A percentile compares a stretch with the other conserved stretches of the same genome.
phyloP scores from a whole-genome alignment of 2,329 filamentous ascomycete species.

The Monilinia fructicola region DNA sequence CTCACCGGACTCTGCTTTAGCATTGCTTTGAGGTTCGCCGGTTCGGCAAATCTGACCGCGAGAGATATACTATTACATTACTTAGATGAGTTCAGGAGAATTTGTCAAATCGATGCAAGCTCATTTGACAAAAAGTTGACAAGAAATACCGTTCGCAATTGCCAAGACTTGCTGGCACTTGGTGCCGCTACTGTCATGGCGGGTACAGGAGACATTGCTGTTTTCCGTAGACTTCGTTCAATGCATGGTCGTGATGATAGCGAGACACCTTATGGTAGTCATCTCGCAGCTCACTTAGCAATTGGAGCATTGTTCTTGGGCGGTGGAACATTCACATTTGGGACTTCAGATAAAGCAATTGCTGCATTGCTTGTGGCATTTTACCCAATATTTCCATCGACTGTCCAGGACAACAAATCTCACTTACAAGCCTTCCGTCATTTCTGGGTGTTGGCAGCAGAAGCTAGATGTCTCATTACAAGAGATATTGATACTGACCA shows the following conservation, averaged over 20 bases:
- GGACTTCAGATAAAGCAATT: slow-evolving; percentile 82
- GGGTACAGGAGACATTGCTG: slow-evolving; percentile 82
- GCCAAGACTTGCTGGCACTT: slow-evolving; percentile 82
- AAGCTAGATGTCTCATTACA: slow-evolving; percentile 82
- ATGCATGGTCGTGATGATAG: slow-evolving; percentile 84
- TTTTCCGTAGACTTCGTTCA: slow-evolving; percentile 81
- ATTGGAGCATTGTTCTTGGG: slow-evolving; percentile 89
- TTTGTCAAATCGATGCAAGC: slow-evolving; percentile 58
- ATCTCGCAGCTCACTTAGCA: slow-evolving; percentile 88
- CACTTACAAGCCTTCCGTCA: slow-evolving; percentile 96
- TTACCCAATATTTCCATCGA: slow-evolving; percentile 87
- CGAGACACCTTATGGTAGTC: slow-evolving; percentile 87
- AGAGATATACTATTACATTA: slow-evolving; percentile 82
- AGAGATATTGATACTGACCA: slow-evolving; percentile 83
- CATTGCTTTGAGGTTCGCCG: slow-evolving; percentile 71
- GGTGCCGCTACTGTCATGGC: slow-evolving; percentile 90
- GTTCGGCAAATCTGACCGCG: slow-evolving; percentile 67
- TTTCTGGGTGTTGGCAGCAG: slow-evolving; percentile 92
- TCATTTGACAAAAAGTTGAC: slow-evolving; percentile 81
- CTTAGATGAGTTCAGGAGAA: slow-evolving; percentile 80
- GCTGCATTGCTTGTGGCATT: slow-evolving; percentile 86
- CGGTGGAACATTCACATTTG: slow-evolving; percentile 88
- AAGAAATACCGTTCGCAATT: slow-evolving; percentile 81
- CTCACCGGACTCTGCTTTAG: slow-evolving; percentile 84
- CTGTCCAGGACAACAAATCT: slow-evolving; percentile 88